A percentile compares a stretch with the other conserved stretches of the same genome.
phyloP scores from a whole-genome alignment of 805 yeast genomes.

The Candida nemodendra region DNA sequence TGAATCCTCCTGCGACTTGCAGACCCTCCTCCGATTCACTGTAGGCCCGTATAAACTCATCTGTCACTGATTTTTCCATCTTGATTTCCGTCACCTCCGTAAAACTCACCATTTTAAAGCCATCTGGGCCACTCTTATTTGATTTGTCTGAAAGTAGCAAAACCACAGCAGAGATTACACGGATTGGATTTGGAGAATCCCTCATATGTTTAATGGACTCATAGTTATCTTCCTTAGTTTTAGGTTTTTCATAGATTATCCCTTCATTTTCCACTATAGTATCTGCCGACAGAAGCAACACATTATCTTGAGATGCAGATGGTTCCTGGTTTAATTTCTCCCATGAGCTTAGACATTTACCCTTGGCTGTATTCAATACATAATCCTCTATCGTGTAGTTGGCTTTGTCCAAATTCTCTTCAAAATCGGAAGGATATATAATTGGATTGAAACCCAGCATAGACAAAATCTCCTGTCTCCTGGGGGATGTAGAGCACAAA shows the following conservation, averaged over 20 bases:
- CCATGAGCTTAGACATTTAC: conserved; percentile 66
- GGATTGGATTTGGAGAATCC: conserved; percentile 43
- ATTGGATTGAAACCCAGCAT: conserved; percentile 52
- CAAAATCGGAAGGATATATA: conserved; percentile 65
- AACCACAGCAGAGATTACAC: conserved; percentile 55
- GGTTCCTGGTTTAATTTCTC: conserved; percentile 30
- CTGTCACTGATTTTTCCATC: conserved; percentile 46
- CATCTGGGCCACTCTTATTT: conserved; percentile 8
- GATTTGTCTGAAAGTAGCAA: conserved; percentile 32
- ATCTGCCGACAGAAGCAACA: conserved; percentile 65
- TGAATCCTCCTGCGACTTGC: conserved; percentile 91
- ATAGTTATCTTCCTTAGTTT: conserved; percentile 48
- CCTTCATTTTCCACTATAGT: conserved; percentile 67
- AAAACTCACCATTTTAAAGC: conserved; percentile 20
- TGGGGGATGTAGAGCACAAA: conserved; percentile 82
- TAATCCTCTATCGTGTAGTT: conserved; percentile 53
- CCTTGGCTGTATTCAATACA: conserved; percentile 66
- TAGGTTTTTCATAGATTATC: conserved; percentile 77
- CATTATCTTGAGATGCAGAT: conserved; percentile 12
- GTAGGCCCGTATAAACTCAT: conserved; percentile 59
- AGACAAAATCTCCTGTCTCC: conserved; percentile 69
- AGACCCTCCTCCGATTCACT: conserved; percentile 71
- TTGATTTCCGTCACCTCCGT: conserved; percentile 29
- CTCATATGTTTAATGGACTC: conserved; percentile 46
- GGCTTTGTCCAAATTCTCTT: conserved; percentile 68